Percentiles rank a stretch among this genome's conserved stretches.
phyloP scores from a whole-genome alignment of 768 basidiomycete species.

The Xerocomellus chrysenteron region DNA sequence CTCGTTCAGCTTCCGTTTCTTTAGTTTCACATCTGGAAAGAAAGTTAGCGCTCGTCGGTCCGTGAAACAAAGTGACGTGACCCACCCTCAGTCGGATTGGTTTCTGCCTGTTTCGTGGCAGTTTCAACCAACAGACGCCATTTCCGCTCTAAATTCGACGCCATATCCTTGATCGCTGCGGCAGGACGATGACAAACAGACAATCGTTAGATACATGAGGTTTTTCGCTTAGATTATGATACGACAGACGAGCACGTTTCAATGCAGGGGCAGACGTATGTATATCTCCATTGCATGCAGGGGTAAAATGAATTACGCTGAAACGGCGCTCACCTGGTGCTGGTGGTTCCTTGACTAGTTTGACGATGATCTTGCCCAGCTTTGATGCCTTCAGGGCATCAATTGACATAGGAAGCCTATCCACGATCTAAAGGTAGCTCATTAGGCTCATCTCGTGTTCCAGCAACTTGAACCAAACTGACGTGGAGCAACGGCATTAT shows the following conservation, averaged over 20 bases:
- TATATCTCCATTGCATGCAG: conserved; percentile 28
- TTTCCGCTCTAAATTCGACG: conserved; percentile 80
- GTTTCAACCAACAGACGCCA: conserved; percentile 67
- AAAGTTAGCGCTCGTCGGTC: conserved; percentile 25
- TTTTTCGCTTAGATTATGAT: conserved; percentile 34
- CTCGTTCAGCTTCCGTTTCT: conserved; percentile 75
- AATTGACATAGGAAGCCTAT: conserved; percentile 74
- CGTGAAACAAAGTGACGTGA: conserved; percentile 50
- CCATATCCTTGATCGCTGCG: conserved; percentile 92
- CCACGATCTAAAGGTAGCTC: conserved; percentile 56
- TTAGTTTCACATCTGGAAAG: conserved; percentile 52
- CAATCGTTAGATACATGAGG: conserved; percentile 67
- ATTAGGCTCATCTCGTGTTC: conserved; percentile 18
- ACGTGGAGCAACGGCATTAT: conserved; percentile 88
- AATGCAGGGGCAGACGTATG: conserved; percentile 29
- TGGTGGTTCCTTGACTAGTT: conserved; percentile 72
- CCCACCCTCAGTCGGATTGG: conserved; percentile 65
- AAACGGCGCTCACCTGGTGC: conserved; percentile 68
- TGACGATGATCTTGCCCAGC: conserved; percentile 77
- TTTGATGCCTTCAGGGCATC: conserved; percentile 69
- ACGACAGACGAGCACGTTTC: conserved; percentile 32
- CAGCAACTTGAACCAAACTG: conserved; percentile 38
- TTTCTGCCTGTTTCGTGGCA: conserved; percentile 45
- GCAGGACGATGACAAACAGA: conserved; percentile 41
- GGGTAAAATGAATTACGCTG: conserved; percentile 14